These are phyloP conservation scores for Colletotrichum kahawae DNA, from an alignment of 2,329 filamentous ascomycete species.

Conservation along the genomic window DNA sequence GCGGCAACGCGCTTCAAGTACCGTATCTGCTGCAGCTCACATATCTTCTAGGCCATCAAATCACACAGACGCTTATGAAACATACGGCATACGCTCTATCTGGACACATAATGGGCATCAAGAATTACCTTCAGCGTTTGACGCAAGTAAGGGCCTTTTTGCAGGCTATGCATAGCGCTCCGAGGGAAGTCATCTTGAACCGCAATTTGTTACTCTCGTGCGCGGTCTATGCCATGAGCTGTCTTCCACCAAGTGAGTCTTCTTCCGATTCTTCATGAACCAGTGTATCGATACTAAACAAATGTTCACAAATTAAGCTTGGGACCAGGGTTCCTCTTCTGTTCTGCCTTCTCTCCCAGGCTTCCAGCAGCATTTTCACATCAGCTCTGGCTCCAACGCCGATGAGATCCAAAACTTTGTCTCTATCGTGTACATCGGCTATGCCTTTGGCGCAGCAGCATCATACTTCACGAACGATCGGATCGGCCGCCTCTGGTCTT, in stretches of 20 bases:
- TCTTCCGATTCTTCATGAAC: neutral
- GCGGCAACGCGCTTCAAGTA: no score
- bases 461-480: neutral
- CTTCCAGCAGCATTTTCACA: slow-evolving; percentile 38
- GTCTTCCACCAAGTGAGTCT: neutral
- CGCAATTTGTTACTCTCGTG: neutral
- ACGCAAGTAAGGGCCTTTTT: neutral
- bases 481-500: neutral
- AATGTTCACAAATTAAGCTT: neutral
- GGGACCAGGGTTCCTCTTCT: slow-evolving; percentile 19
- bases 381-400: slow-evolving; percentile 32
- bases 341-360: slow-evolving; percentile 34
- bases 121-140: neutral
- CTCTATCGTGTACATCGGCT: slow-evolving; percentile 35
- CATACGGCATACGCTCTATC: neutral
- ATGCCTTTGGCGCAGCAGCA: neutral
- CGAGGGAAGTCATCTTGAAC: neutral
- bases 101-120: neutral
- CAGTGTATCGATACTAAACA: neutral
- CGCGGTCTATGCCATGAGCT: neutral
- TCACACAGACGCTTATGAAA: neutral
- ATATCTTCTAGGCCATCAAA: no score
- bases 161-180: neutral
- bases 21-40: no score
- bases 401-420: slow-evolving; percentile 37